These are phyloP conservation scores for Volvariella volvacea DNA, from an alignment of 1,284 basidiomycete species.

Conservation along the genomic window DNA sequence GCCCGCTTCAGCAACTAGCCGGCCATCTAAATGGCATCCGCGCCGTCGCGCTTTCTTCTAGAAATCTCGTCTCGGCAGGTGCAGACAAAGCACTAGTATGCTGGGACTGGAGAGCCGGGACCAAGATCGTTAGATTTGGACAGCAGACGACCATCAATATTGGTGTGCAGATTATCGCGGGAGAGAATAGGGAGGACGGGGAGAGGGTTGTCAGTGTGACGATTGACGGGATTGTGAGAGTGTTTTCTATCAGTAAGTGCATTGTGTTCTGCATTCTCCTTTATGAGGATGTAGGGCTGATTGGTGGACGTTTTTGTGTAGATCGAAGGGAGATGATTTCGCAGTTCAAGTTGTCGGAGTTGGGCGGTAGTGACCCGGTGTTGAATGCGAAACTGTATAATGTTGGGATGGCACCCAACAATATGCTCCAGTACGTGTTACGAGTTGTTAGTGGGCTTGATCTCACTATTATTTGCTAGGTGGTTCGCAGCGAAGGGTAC, in stretches of 20 bases:
- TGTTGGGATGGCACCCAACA: conserved; percentile 72
- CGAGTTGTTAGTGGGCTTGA: neutral
- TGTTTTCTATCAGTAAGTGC: conserved; percentile 84
- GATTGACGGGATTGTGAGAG: conserved; percentile 86
- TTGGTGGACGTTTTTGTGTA: conserved; percentile 14
- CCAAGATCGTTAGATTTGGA: conserved; percentile 85
- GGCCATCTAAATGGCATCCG: conserved; percentile 79
- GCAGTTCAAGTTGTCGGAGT: conserved; percentile 80
- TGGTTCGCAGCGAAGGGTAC: conserved; percentile 90
- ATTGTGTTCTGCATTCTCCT: conserved; percentile 12
- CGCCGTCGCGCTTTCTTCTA: conserved; percentile 81
- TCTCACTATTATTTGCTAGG: conserved; percentile 20
- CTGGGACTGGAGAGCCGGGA: conserved; percentile 83
- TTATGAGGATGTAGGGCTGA: conserved; percentile 3
- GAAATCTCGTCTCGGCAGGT: conserved; percentile 84
- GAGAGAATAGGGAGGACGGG: conserved; percentile 45
- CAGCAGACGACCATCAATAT: conserved; percentile 92
- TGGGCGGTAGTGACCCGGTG: conserved; percentile 64
- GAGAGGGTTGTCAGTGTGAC: conserved; percentile 84
- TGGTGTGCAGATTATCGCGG: conserved; percentile 76
- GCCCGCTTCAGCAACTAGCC: conserved; percentile 75
- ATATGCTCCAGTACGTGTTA: conserved; percentile 64
- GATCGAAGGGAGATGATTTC: conserved; percentile 83
- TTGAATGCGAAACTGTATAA: conserved; percentile 61
- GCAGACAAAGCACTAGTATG: conserved; percentile 80